Evolutionary conservation across 352 stramenopile species (phyloP).

Genomic region (Phytophthora ramorum): DNA sequence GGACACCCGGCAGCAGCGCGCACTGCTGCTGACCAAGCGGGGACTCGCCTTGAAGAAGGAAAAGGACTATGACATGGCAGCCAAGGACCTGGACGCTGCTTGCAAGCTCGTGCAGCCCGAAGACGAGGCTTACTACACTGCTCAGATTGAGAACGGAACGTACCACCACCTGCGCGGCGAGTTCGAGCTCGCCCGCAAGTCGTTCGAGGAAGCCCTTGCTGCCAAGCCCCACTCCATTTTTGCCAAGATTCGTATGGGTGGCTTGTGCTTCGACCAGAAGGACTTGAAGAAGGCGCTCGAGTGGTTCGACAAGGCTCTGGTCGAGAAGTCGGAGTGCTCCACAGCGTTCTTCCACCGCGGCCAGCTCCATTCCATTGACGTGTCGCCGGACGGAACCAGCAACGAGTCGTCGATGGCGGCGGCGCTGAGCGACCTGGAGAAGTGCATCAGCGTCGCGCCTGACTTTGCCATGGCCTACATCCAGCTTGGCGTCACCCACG

Average conservation of each 20-base stretch:
- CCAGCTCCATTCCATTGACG: slow-evolving; percentile 83
- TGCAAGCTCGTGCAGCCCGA: slow-evolving; percentile 52
- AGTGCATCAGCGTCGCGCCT: slow-evolving; percentile 68
- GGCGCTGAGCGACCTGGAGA: slow-evolving; percentile 72
- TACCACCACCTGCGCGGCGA: slow-evolving; percentile 81
- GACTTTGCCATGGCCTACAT: slow-evolving; percentile 89
- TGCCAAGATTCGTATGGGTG: slow-evolving; percentile 84
- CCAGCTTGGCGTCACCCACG: slow-evolving; percentile 79
- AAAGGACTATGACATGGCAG: slow-evolving; percentile 71
- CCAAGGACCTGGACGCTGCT: slow-evolving; percentile 65
- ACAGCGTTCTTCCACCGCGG: slow-evolving; percentile 86
- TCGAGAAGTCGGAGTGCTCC: slow-evolving; percentile 68
- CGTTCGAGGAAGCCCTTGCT: slow-evolving; percentile 70
- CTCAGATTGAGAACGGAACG: slow-evolving; percentile 80
- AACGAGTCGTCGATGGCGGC: slow-evolving; percentile 61
- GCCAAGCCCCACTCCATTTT: slow-evolving; percentile 79
- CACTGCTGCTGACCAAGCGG: slow-evolving; percentile 66
- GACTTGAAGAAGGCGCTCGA: slow-evolving; percentile 72
- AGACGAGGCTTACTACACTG: slow-evolving; percentile 73
- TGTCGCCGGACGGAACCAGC: slow-evolving; percentile 55
- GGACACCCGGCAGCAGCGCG: slow-evolving; percentile 44
- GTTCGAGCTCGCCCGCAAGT: slow-evolving; percentile 68
- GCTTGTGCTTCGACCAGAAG: slow-evolving; percentile 86
- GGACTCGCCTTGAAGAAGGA: slow-evolving; percentile 70
- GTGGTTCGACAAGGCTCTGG: slow-evolving; percentile 80